phyloP scores from a whole-genome alignment of 148 eudicot species.

The Vaccinium vitisidaea region DNA sequence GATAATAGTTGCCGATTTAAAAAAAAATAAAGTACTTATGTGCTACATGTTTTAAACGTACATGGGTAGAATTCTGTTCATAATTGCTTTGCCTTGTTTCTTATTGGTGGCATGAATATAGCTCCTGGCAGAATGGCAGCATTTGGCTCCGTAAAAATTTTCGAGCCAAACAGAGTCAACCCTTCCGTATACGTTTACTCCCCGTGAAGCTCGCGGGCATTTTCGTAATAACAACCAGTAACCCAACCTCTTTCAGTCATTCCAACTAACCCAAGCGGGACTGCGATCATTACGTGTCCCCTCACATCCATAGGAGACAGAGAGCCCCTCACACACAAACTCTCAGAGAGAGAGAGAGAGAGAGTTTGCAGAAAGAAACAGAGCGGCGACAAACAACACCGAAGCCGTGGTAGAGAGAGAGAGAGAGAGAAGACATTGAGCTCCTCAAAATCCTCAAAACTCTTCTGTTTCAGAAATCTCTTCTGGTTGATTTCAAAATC shows the following conservation, averaged over 20 bases:
- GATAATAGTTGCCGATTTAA: too few species aligned
- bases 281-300: background rate
- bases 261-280: background rate
- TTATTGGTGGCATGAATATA: too few species aligned
- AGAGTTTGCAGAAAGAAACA: background rate
- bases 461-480: background rate
- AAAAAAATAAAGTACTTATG: too few species aligned
- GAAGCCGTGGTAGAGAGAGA: slow-evolving; percentile 9
- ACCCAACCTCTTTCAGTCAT: background rate
- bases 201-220: slow-evolving; percentile 15
- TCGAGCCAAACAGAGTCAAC: too few species aligned
- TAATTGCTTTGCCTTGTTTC: too few species aligned
- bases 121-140: too few species aligned
- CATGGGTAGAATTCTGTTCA: too few species aligned
- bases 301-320: background rate
- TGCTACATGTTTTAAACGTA: too few species aligned
- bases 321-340: background rate
- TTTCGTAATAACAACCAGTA: background rate
- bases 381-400: slow-evolving; percentile 23
- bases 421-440: background rate
- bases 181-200: background rate
- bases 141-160: too few species aligned
- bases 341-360: background rate
- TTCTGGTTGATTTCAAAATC: slow-evolving; percentile 6
- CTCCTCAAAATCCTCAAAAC: background rate